Conservation (phyloP, 2,329 filamentous ascomycete species). For the Aspergillus pseudoviridinutans region DNA sequence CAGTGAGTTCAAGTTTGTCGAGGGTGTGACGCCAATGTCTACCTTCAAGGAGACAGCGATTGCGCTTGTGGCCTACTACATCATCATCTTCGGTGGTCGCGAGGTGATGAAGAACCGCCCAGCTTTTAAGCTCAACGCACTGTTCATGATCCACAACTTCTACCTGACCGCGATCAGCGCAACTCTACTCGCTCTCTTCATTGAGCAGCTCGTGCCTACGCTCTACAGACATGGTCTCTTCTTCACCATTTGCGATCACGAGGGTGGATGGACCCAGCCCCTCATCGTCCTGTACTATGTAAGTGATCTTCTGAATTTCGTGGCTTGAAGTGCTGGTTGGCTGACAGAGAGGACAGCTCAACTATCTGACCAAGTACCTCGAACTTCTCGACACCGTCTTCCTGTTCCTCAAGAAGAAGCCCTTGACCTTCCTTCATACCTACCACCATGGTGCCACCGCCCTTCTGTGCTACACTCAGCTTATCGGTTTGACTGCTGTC, state of each 20-base stretch:
- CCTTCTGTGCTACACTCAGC: slow-evolving; percentile 95
- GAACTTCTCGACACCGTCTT: slow-evolving; percentile 95
- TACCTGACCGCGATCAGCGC: slow-evolving; percentile 83
- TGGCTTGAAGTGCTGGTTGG: not conserved
- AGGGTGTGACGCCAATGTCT: slow-evolving; percentile 81
- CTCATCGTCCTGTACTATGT: slow-evolving; percentile 97
- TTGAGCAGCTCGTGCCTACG: slow-evolving; percentile 86
- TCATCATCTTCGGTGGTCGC: slow-evolving; percentile 86
- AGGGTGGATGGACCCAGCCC: slow-evolving; percentile 90
- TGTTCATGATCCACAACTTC: slow-evolving; percentile 97
- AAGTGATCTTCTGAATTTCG: slow-evolving; percentile 39
- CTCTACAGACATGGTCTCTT: slow-evolving; percentile 78
- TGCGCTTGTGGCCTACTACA: slow-evolving; percentile 84
- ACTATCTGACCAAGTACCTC: slow-evolving; percentile 97
- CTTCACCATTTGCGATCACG: slow-evolving; percentile 70
- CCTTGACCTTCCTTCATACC: slow-evolving; percentile 96
- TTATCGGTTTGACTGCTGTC: slow-evolving; percentile 86
- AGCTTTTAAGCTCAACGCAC: slow-evolving; percentile 78
- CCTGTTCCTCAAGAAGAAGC: slow-evolving; percentile 99
- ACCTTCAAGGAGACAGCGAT: slow-evolving; percentile 78
- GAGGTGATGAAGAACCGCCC: slow-evolving; percentile 85
- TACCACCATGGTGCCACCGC: slow-evolving; percentile 98
- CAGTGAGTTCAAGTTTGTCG: slow-evolving; percentile 78
- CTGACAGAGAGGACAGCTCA: slow-evolving; percentile 58
- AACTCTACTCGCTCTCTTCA: slow-evolving; percentile 74